phyloP scores from a whole-genome alignment of 495 filamentous ascomycete species.

The Tuber magnatum region DNA sequence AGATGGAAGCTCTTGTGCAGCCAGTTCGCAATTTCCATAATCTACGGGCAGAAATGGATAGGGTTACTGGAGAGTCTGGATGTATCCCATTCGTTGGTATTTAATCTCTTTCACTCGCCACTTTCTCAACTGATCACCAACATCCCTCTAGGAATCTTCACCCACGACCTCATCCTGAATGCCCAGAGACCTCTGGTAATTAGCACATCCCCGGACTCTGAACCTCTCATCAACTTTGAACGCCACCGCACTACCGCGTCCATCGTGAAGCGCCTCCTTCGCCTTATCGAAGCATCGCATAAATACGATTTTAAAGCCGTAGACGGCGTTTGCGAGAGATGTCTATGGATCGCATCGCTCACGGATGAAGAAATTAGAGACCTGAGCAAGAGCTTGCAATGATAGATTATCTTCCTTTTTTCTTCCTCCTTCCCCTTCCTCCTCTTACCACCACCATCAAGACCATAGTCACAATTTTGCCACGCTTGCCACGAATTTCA shows the following conservation, averaged over 20 bases:
- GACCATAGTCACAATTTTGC: slow-evolving; percentile 9
- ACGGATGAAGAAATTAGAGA: slow-evolving; percentile 72
- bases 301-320: slow-evolving; percentile 80
- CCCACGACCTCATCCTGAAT: slow-evolving; percentile 95
- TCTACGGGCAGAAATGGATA: slow-evolving; percentile 86
- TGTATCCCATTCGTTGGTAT: slow-evolving; percentile 95
- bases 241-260: slow-evolving; percentile 78
- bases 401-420: slow-evolving; percentile 18
- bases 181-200: slow-evolving; percentile 73
- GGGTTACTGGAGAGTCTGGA: slow-evolving; percentile 62
- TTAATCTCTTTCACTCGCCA: slow-evolving; percentile 21
- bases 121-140: not conserved
- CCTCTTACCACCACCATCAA: not conserved
- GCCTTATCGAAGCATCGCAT: slow-evolving; percentile 84
- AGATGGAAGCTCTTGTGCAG: slow-evolving; percentile 77
- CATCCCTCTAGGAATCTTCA: slow-evolving; percentile 59
- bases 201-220: slow-evolving; percentile 56
- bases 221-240: slow-evolving; percentile 90
- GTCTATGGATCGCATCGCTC: slow-evolving; percentile 89
- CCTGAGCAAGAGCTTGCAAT: slow-evolving; percentile 53
- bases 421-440: not conserved
- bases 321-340: slow-evolving; percentile 78
- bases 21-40: slow-evolving; percentile 83
- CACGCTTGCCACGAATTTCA: slow-evolving; percentile 4
- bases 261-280: slow-evolving; percentile 87